Percentiles rank a stretch among this genome's conserved stretches.
These are phyloP conservation scores for Solanum hybrid DNA, from an alignment of 305 asterid genomes.

Conservation along the genomic window DNA sequence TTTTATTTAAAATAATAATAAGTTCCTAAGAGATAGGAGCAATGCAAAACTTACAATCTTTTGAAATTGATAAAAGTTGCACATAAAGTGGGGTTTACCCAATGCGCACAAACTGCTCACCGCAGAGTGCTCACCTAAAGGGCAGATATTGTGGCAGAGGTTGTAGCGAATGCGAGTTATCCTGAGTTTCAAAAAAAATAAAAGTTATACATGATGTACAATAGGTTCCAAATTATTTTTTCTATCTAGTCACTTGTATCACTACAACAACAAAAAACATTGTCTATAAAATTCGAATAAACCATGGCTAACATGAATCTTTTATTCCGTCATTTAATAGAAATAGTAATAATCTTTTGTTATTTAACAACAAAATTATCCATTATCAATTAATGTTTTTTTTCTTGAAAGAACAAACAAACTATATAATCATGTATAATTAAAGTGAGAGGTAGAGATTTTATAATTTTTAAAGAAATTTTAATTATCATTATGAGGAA, in stretches of 20 bases:
- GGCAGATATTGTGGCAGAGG: too few species aligned
- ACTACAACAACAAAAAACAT: neutral
- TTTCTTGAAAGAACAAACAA: neutral
- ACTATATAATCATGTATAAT: neutral
- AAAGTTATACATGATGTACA: neutral
- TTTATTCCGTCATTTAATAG: neutral
- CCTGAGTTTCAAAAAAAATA: neutral
- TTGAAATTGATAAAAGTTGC: neutral
- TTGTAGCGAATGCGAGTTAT: accelerated
- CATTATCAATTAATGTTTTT: neutral
- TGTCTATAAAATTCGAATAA: neutral
- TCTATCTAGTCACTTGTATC: neutral
- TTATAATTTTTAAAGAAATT: neutral
- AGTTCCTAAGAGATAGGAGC: neutral
- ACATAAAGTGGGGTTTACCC: neutral
- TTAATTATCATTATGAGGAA: neutral
- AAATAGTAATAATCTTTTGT: neutral
- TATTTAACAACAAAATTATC: neutral
- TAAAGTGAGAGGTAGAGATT: neutral
- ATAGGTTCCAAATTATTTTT: neutral
- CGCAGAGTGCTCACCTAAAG: too few species aligned
- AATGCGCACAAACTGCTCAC: neutral
- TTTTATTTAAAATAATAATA: too few species aligned
- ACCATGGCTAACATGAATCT: neutral
- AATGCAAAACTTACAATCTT: neutral